Evolutionary conservation across 1,284 basidiomycete genomes (phyloP).

Genomic region (Tilletia setariae): DNA sequence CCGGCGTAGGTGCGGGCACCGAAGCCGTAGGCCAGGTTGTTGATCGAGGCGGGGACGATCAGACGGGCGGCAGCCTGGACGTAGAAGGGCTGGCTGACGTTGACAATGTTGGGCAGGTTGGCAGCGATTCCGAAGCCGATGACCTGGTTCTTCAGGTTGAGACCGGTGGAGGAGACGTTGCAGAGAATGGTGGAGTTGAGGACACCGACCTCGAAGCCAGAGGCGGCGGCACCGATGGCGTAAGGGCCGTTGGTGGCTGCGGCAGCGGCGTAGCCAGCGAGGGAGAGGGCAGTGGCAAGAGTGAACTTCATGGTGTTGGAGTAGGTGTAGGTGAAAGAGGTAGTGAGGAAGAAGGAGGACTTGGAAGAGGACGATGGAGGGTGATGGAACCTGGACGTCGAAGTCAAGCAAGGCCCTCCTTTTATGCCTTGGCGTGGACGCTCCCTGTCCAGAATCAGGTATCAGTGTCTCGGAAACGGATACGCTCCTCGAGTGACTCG

Average conservation of each 20-base stretch:
- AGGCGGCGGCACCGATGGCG: background rate
- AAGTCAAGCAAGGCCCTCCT: background rate
- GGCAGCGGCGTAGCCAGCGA: background rate
- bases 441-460: too few relatives aligned
- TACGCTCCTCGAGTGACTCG: too few relatives aligned
- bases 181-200: constrained; percentile 11
- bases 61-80: constrained; percentile 9
- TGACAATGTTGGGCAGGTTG: constrained; percentile 11
- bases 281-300: constrained; percentile 4
- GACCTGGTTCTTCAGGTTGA: constrained; percentile 13
- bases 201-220: background rate
- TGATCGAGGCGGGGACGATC: constrained; percentile 16
- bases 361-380: background rate
- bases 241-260: constrained; percentile 3
- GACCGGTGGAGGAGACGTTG: constrained; percentile 12
- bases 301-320: constrained; percentile 9
- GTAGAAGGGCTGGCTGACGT: constrained; percentile 4
- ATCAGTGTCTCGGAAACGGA: too few relatives aligned
- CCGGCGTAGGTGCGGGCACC: constrained; percentile 9
- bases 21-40: constrained; percentile 16
- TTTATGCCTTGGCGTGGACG: too few relatives aligned
- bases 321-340: too few relatives aligned
- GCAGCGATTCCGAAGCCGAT: constrained; percentile 12
- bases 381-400: background rate
- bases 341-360: background rate